Base-by-base conservation (phyloP, 1,284 basidiomycete genomes). In the Moesziomyces globuligerus region DNA sequence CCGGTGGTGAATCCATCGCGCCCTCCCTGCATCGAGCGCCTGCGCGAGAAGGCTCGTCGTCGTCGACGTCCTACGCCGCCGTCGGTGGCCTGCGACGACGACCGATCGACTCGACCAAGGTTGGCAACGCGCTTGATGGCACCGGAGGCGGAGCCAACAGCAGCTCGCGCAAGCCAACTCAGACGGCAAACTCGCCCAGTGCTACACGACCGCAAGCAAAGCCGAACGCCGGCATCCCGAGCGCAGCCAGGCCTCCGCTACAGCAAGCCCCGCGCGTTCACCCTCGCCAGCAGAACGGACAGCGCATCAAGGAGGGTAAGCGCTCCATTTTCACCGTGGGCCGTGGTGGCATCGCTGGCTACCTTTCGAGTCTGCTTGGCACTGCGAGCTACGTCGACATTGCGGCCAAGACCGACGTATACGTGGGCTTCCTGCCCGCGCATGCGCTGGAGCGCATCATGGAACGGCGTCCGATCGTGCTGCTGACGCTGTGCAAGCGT, bases 331-430 rank as follows among this genome's bases (percentile, higher is more conserved):
- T 95, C 83, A 95, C 91, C 1, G 91, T 97, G 23, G 96, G 95
- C 8, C 68, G 79, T 76, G 95, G 95, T 54, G 95, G 96, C 0
- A 95, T 99, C 52, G 95, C 95, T 3, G 96, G 96, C 4, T 98
- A 98, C 83, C 86, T 99, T n/a, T 92, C 94, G 15, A 94, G 94
- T 1, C 86, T 98, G 5, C 92, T 92, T 64, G 91, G 90, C 58
- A 92, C 91, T 34, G 90, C 94, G 17, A 95, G 93, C 7, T 98
- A 97, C 81, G 94, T 98, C 41, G 93, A 95, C 82, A 96, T 98
- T 75, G 90, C 88, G 41, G 94, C 96, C 7, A 98, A 97, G 85
- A 98, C 94, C 0, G 95, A 99, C 82, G 91, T 90, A 10, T 98
- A 95, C 76, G 95, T 98, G 56, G 95, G 95, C 0, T 95, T 94